These are phyloP conservation scores for Crithidia acanthocephali DNA, from an alignment of 208 protist genomes.

Conservation along the genomic window DNA sequence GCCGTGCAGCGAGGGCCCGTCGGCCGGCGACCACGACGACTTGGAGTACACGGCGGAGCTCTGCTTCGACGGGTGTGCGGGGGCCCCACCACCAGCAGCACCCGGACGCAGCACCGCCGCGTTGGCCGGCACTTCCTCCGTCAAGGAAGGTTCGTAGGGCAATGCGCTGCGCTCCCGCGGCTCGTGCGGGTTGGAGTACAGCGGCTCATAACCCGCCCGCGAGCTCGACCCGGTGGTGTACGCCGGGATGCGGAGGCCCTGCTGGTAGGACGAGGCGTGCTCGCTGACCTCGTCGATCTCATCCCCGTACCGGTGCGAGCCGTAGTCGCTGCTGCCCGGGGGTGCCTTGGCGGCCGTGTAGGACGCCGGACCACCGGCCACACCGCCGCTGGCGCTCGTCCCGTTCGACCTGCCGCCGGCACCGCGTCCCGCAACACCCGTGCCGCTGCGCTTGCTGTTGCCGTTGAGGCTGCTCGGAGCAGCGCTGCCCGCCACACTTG, in stretches of 20 bases:
- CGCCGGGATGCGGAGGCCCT: neutral
- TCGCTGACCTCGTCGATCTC: slow-evolving; percentile 8
- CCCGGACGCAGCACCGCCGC: slow-evolving; percentile 11
- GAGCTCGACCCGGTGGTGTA: neutral
- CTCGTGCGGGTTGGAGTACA: slow-evolving; percentile 18
- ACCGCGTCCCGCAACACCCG: neutral
- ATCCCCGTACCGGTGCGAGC: slow-evolving; percentile 10
- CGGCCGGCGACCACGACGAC: slow-evolving; percentile 24
- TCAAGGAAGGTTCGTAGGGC: slow-evolving; percentile 19
- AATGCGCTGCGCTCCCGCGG: slow-evolving; percentile 18
- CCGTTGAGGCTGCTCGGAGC: slow-evolving; percentile 3
- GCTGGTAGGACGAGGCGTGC: neutral
- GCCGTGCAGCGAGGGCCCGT: slow-evolving; percentile 4
- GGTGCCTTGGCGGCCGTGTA: neutral
- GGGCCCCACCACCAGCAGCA: neutral
- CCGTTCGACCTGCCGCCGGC: neutral
- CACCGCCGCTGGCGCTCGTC: slow-evolving; percentile 9
- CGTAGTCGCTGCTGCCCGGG: slow-evolving; percentile 19
- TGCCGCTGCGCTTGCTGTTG: neutral
- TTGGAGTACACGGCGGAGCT: slow-evolving; percentile 8
- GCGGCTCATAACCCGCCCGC: neutral
- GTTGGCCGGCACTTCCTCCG: slow-evolving; percentile 17
- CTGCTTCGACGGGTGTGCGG: slow-evolving; percentile 6
- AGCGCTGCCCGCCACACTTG: neutral
- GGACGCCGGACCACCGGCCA: neutral